A percentile compares a stretch with the other conserved stretches of the same genome.
Conservation (phyloP, 2,329 filamentous ascomycete genomes). For the Sarocladium oryzae region DNA sequence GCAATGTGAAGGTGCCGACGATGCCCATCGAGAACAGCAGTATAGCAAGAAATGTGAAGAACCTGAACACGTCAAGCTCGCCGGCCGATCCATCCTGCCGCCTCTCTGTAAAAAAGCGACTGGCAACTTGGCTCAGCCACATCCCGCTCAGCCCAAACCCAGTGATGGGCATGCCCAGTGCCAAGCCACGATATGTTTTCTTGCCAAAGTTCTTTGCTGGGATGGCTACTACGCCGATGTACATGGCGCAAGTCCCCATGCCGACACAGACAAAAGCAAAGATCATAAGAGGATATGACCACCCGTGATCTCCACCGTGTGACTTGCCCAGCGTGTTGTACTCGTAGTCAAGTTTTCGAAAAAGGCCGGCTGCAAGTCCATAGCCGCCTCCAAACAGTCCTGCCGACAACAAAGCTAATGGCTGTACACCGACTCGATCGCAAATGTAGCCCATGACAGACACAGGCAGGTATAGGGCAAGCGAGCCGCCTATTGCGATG, state of each 20-base stretch:
- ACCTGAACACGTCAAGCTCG: conserved; percentile 70
- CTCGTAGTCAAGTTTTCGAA: conserved; percentile 48
- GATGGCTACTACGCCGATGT: conserved; percentile 83
- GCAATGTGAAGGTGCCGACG: conserved; percentile 66
- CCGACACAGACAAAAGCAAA: conserved; percentile 78
- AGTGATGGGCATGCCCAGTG: conserved; percentile 84
- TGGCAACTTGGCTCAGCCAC: conserved; percentile 89
- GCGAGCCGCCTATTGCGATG: conserved; percentile 77
- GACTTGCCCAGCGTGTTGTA: conserved; percentile 25
- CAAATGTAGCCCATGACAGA: conserved; percentile 85
- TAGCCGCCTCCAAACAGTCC: conserved; percentile 77
- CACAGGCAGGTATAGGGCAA: conserved; percentile 89
- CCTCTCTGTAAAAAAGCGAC: conserved; percentile 66
- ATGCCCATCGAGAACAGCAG: conserved; percentile 66
- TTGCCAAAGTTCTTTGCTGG: conserved; percentile 97
- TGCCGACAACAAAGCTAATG: conserved; percentile 66
- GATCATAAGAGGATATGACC: conserved; percentile 75
- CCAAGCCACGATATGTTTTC: conserved; percentile 79
- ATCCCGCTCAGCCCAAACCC: conserved; percentile 90
- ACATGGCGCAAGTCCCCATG: conserved; percentile 80
- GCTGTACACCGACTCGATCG: conserved; percentile 77
- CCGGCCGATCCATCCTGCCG: conserved; percentile 55
- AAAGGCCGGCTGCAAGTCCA: conserved; percentile 72
- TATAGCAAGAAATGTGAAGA: conserved; percentile 77
- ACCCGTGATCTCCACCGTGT: conserved; percentile 35